Evolutionary conservation across 164 flowering plant genomes (phyloP).

Genomic region (Chimonanthus praecox): DNA sequence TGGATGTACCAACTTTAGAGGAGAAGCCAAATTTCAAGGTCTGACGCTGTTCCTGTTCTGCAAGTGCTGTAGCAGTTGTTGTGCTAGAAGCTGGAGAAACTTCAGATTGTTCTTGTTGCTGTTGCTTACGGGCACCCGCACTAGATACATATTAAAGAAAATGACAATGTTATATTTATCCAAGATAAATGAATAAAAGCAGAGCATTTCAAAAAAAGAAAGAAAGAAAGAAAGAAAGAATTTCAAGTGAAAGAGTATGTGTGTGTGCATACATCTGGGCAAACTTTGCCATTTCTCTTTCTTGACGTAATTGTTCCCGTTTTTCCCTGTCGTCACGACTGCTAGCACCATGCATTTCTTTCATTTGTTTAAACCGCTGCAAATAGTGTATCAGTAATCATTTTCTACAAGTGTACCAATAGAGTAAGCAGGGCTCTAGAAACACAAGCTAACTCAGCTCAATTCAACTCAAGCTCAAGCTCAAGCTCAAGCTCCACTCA

Average conservation of each 20-base stretch:
- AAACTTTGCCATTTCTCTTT: constrained; percentile 91
- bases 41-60: constrained; percentile 75
- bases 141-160: constrained; percentile 28
- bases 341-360: constrained; percentile 90
- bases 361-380: constrained; percentile 98
- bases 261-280: constrained; percentile 53
- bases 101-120: constrained; percentile 45
- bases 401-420: neutral
- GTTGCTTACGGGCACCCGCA: constrained; percentile 79
- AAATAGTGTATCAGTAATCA: constrained; percentile 2
- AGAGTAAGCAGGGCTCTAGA: neutral
- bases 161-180: neutral
- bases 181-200: neutral
- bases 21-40: constrained; percentile 93
- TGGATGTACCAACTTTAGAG: constrained; percentile 59
- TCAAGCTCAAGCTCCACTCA: too few species aligned
- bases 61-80: constrained; percentile 49
- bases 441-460: too few species aligned
- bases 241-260: neutral
- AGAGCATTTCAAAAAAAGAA: neutral
- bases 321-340: constrained; percentile 86
- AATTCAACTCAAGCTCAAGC: too few species aligned
- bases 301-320: constrained; percentile 82
- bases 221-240: neutral
- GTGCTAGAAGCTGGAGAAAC: constrained; percentile 25